Percentiles rank a stretch among this genome's conserved stretches.
phyloP scores from a whole-genome alignment of 2,329 filamentous ascomycete genomes.

The Penicillium paneum region DNA sequence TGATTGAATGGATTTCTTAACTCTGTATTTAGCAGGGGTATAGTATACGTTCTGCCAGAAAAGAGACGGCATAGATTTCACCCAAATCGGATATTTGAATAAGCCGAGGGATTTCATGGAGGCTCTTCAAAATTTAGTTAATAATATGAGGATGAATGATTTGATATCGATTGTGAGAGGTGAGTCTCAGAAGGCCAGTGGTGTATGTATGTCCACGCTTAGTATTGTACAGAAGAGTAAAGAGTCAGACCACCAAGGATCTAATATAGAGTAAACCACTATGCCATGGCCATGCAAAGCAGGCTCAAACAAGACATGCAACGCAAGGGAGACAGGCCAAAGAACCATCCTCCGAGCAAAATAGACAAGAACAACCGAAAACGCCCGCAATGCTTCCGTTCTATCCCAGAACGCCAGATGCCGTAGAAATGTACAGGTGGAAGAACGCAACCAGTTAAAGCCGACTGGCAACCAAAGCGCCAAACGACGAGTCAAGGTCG shows the following conservation, averaged over 20 bases:
- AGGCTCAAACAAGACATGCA: not conserved
- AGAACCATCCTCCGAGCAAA: constrained; percentile 2
- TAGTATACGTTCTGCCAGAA: not conserved
- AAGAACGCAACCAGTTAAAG: constrained; percentile 4
- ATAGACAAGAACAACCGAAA: constrained; percentile 15
- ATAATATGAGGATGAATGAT: not conserved
- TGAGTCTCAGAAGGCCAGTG: constrained; percentile 5
- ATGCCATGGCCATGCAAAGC: not conserved
- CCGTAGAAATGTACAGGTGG: constrained; percentile 19
- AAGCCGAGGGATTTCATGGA: not conserved
- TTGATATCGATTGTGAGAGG: constrained; percentile 10
- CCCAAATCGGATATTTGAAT: too few relatives aligned
- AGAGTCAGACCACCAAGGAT: not conserved
- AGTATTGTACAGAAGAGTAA: constrained; percentile 12
- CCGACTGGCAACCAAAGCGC: not conserved
- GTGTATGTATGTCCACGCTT: constrained; percentile 9
- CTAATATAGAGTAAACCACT: not conserved
- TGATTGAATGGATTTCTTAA: not conserved
- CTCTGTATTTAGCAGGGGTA: not conserved
- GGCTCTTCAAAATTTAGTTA: not conserved
- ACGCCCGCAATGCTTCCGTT: constrained; percentile 29
- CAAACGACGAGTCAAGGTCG: not conserved
- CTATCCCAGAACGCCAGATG: constrained; percentile 21
- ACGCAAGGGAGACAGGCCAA: not conserved
- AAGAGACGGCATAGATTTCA: not conserved